Evolutionary conservation across 2,329 filamentous ascomycete genomes (phyloP), one percentile per base, ranked within the genome.

Genomic region (Botrytis cinerea): DNA sequence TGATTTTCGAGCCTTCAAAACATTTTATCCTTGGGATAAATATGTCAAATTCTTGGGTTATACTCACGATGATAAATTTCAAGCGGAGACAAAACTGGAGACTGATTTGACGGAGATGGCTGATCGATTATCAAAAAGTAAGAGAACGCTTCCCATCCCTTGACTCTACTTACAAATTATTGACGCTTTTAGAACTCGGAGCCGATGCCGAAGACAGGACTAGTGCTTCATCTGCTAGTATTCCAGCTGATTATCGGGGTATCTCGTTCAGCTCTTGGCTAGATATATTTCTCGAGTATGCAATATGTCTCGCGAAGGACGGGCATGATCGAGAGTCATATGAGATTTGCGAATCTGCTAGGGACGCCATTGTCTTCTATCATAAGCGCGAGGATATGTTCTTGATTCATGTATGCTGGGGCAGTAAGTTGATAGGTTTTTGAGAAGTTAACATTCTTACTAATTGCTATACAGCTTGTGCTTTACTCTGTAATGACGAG

Each of bases 251-350:
- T 74, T 95, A 94, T 80, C 91, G 93, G 77, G 92, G 92, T 12
- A 93, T 98, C 64, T 85, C 90, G 0, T 97, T 98, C 80, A 86
- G 91, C 73, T 87, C 90, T 64, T 99, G 96, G 96, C 87, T 98
- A 4, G 93, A 97, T 77, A 87, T 97, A 0, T 97, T 99, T 80
- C 87, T 97, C 51, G 93, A 96, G 79, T 97, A 97, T 80, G 92
- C 94, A 4, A 86, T 98, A 66, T 86, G 91, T 8, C 87, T 96
- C 46, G 92, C 94, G 12, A 88, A 89, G 60, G 84, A 86, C 32
- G 90, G 90, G 48, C 89, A 92, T 66, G 85, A 88, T 22, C 87
- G 91, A 60, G 91, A 93, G 75, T 91, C 93, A 69, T 98, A 97
- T 81, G 89, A 91, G 69, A 89, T 94, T 12, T 91, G 97, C 77